Evolutionary conservation across 345 rosid genomes (phyloP).

Genomic region (Sonneratia caseolaris): DNA sequence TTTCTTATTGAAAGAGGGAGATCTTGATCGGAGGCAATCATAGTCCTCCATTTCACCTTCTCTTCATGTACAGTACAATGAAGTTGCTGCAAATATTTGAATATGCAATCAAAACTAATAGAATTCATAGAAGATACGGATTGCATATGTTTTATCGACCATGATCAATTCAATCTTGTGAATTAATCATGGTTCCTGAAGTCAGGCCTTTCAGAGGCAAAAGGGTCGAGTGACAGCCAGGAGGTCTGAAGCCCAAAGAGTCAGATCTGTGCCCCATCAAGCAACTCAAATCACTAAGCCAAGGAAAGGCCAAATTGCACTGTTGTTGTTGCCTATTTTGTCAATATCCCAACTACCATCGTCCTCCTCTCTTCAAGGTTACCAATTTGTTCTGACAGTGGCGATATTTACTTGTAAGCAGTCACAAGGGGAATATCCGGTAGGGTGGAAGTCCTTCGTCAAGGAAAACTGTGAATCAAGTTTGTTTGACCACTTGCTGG

Average conservation of each 20-base stretch:
- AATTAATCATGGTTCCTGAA: not conserved
- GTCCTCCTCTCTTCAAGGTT: not conserved
- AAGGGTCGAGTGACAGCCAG: not conserved
- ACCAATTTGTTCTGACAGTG: not conserved
- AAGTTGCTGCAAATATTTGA: not conserved
- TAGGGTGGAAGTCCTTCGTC: not conserved
- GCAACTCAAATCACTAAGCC: not conserved
- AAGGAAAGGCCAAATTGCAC: slow-evolving; percentile 3
- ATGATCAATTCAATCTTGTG: not conserved
- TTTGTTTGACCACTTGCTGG: not conserved
- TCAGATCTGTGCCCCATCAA: not conserved
- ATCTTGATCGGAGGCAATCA: not conserved
- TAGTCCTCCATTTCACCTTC: not conserved
- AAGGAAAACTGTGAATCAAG: not conserved
- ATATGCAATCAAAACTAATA: not conserved
- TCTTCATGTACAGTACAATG: not conserved
- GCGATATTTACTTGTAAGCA: not conserved
- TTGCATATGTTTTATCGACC: not conserved
- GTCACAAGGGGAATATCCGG: not conserved
- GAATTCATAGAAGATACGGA: not conserved
- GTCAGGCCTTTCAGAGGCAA: not conserved
- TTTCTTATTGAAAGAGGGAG: too few relatives aligned
- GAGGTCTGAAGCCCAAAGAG: not conserved
- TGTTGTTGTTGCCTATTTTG: not conserved
- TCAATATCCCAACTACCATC: slow-evolving; percentile 1